Percentiles rank a stretch among this genome's conserved stretches.
phyloP scores from a whole-genome alignment of 345 rosid genomes.

The Angophora floribunda region DNA sequence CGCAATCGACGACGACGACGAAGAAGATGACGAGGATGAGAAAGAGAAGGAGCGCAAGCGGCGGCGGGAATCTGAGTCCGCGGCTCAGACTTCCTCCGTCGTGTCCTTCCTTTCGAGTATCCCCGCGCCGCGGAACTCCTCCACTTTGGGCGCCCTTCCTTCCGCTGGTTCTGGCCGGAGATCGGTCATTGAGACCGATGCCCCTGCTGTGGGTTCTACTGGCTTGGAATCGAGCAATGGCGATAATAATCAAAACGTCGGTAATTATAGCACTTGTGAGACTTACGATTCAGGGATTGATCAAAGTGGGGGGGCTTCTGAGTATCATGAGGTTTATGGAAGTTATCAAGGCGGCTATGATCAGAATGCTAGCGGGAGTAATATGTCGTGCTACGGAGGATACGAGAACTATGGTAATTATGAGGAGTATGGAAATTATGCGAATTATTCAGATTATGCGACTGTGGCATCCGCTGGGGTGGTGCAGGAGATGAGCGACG shows the following conservation, averaged over 20 bases:
- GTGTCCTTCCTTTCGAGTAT: conserved; percentile 65
- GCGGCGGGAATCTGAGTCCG: conserved; percentile 17
- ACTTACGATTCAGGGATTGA: conserved; percentile 12
- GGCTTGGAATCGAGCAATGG: neutral
- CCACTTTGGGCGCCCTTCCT: conserved; percentile 51
- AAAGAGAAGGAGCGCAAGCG: conserved; percentile 36
- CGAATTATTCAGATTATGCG: neutral
- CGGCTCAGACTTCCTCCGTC: conserved; percentile 29
- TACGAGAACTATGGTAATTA: neutral
- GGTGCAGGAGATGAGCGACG: conserved; percentile 32
- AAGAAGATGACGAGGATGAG: conserved; percentile 37
- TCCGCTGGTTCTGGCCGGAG: conserved; percentile 57
- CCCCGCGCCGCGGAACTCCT: conserved; percentile 67
- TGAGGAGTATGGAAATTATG: neutral
- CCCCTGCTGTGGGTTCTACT: neutral
- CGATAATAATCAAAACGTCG: neutral
- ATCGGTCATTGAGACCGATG: conserved; percentile 44
- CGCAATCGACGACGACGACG: conserved; percentile 29
- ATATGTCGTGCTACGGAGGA: neutral
- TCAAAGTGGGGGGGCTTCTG: conserved; percentile 13
- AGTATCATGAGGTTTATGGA: conserved; percentile 16
- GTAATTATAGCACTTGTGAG: conserved; percentile 4
- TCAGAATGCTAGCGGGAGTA: neutral
- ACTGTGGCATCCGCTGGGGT: neutral
- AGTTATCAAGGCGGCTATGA: neutral